Evolutionary conservation across 2,329 filamentous ascomycete genomes (phyloP).

Genomic region (Coniochaeta hoffmannii): DNA sequence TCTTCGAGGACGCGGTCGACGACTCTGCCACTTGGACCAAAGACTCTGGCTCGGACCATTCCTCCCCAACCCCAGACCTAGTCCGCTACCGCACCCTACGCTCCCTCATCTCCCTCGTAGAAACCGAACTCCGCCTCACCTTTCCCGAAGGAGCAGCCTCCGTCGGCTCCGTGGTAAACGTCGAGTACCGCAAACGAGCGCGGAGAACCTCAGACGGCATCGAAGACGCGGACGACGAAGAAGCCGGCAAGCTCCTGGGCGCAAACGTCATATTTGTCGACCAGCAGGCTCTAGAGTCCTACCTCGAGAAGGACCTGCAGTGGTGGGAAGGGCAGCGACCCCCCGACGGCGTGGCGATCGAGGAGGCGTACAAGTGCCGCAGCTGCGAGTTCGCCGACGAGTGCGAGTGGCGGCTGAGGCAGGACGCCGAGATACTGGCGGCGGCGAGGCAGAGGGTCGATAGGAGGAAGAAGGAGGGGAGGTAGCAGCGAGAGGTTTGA

Average conservation of each 20-base stretch:
- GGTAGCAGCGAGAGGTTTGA: neutral
- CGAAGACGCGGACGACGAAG: constrained; percentile 3
- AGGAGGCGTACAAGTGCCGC: constrained; percentile 84
- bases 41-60: neutral
- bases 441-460: constrained; percentile 7
- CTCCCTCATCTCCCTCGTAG: constrained; percentile 37
- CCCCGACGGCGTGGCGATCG: constrained; percentile 67
- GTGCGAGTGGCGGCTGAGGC: constrained; percentile 70
- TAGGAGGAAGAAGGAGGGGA: constrained; percentile 3
- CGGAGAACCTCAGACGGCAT: constrained; percentile 20
- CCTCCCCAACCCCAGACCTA: constrained; percentile 20
- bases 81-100: constrained; percentile 41
- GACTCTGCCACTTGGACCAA: constrained; percentile 9
- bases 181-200: constrained; percentile 44
- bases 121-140: constrained; percentile 39
- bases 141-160: constrained; percentile 42
- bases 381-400: constrained; percentile 74
- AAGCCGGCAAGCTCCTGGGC: constrained; percentile 41
- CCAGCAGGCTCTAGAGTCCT: constrained; percentile 51
- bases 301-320: constrained; percentile 62
- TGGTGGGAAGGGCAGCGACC: constrained; percentile 80
- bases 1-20: constrained; percentile 44
- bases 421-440: constrained; percentile 48
- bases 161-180: constrained; percentile 41
- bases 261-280: constrained; percentile 61